Base-by-base conservation (phyloP, 208 protist species). In the Wallacemonas rigidus region DNA sequence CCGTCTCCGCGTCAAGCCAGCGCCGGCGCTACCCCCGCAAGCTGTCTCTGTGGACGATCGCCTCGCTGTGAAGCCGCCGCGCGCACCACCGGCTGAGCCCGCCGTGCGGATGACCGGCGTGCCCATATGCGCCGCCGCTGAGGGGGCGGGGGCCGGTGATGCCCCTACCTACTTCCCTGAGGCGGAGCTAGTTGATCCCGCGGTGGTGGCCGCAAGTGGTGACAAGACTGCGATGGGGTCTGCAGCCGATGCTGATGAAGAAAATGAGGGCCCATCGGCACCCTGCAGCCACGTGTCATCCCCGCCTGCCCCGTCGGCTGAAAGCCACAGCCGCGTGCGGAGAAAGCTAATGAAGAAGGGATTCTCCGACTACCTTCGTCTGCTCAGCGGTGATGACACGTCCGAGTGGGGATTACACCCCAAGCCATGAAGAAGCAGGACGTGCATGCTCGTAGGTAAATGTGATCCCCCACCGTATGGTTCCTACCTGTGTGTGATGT, bases 371-470 rank as follows among this genome's bases (percentile, higher is more conserved):
- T 58, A 58, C 26, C 26, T 58, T 8, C 53, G 53, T 7, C 14
- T 36, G 53, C 53, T 58, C n/a, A n/a, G 53, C 26, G 53, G 53
- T n/a, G 26, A 58, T n/a, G 53, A 58, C 53, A 58, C 53, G 9
- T 58, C 53, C 14, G 53, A 58, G 53, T 58, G 53, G 53, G 53
- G 53, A 6, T n/a, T 58, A 1, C 53, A 58, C 53, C 53, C 53
- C 53, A 58, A 58, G 53, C 6, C n/a, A n/a, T 58, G 11, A 26
- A 26, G 26, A 26, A 26, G 26, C 26, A 26, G 26, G 26, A 26
- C 26, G 26, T 26, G 26, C 26, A 0, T 26, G 26, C 26, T 1
- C 26, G 26, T 26, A 26, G 26, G 26, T 26, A 26, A 26, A 26
- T 26, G 26, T 26, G 26, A 26, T 26, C 26, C 26, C 26, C 26